These are phyloP conservation scores for Mariannaea elegans DNA, from an alignment of 2,329 filamentous ascomycete species.

Conservation along the genomic window DNA sequence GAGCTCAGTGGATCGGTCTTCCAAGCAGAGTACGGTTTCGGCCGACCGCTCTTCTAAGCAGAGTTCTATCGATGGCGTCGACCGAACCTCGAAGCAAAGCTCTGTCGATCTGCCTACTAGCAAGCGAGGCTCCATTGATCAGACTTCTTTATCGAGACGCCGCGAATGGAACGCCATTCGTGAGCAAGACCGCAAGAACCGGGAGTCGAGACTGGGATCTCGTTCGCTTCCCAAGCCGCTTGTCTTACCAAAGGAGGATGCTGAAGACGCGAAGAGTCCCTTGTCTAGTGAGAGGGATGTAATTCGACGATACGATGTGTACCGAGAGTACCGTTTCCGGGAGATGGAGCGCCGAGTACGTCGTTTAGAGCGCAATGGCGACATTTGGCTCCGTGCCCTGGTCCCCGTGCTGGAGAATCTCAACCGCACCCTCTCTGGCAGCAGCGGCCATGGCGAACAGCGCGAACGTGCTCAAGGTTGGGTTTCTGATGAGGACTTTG, in stretches of 20 bases:
- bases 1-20: slow-evolving; percentile 13
- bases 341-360: slow-evolving; percentile 59
- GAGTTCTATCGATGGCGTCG: slow-evolving; percentile 1
- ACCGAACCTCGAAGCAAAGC: slow-evolving; percentile 7
- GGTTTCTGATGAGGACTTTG: slow-evolving; percentile 45
- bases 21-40: slow-evolving; percentile 10
- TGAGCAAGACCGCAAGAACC: slow-evolving; percentile 38
- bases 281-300: slow-evolving; percentile 46
- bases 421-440: slow-evolving; percentile 45
- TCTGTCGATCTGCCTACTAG: neutral
- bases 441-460: slow-evolving; percentile 27
- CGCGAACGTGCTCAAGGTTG: slow-evolving; percentile 37
- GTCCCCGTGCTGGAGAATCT: slow-evolving; percentile 56
- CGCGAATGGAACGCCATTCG: slow-evolving; percentile 46
- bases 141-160: slow-evolving; percentile 44
- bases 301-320: slow-evolving; percentile 50
- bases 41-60: slow-evolving; percentile 6
- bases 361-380: slow-evolving; percentile 56
- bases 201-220: slow-evolving; percentile 32
- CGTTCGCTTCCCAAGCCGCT: slow-evolving; percentile 33
- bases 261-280: slow-evolving; percentile 30
- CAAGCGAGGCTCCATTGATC: slow-evolving; percentile 30
- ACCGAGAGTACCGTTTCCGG: slow-evolving; percentile 52
- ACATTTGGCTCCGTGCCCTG: slow-evolving; percentile 55
- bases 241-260: slow-evolving; percentile 33